A percentile compares a stretch with the other conserved stretches of the same genome.
Conservation (phyloP, 2,329 filamentous ascomycete genomes). For the Dactylellina haptotyla region DNA sequence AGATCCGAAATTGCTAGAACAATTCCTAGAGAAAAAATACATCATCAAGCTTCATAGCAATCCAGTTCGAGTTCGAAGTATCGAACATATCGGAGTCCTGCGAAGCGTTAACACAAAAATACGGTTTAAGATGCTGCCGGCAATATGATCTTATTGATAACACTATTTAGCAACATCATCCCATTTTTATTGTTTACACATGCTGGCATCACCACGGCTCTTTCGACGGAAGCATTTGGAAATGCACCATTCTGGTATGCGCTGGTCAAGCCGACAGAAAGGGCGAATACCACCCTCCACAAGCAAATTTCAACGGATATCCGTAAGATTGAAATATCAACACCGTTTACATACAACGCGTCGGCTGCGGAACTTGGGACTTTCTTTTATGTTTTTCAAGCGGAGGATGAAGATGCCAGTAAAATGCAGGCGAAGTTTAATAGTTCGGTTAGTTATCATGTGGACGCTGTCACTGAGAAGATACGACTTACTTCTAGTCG, state of each 20-base stretch:
- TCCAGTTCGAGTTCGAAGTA: no score
- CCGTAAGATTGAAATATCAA: background rate
- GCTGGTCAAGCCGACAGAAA: slow-evolving; percentile 8
- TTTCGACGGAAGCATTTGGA: slow-evolving; percentile 14
- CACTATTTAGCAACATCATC: background rate
- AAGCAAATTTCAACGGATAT: slow-evolving; percentile 14
- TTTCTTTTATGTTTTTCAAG: slow-evolving; percentile 33
- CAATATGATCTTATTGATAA: slow-evolving; percentile 29
- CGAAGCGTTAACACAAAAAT: no score
- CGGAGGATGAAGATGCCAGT: background rate
- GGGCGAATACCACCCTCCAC: background rate
- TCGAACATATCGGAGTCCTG: no score
- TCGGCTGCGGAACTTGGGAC: slow-evolving; percentile 2
- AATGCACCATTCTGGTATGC: slow-evolving; percentile 37
- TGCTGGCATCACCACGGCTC: background rate
- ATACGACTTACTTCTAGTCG: no score
- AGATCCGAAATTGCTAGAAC: no score
- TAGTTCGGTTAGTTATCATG: slow-evolving; percentile 30
- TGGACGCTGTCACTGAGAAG: no score
- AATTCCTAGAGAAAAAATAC: no score
- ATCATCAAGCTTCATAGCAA: no score
- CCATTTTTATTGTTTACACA: background rate
- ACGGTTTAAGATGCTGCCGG: background rate
- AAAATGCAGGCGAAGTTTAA: background rate
- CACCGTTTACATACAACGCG: slow-evolving; percentile 3